Evolutionary conservation across 2,329 filamentous ascomycete species (phyloP).

Genomic region (Pseudopyricularia cyperi): DNA sequence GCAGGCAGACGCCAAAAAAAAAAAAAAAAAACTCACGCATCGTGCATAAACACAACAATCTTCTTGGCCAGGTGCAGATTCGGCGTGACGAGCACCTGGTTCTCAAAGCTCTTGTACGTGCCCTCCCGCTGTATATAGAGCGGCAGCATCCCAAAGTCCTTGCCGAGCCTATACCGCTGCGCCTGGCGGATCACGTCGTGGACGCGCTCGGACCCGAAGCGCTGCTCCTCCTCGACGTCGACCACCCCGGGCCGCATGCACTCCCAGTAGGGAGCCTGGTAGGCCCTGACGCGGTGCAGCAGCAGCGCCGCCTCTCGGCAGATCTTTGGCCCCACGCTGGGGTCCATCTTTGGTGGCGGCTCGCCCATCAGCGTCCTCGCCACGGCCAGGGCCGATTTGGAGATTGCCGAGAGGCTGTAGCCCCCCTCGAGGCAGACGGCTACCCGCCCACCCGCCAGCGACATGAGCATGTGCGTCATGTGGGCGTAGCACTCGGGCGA

Average conservation of each 20-base stretch:
- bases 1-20: too few relatives aligned
- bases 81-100: conserved; percentile 74
- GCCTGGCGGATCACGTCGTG: conserved; percentile 70
- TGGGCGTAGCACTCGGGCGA: conserved; percentile 86
- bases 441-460: conserved; percentile 75
- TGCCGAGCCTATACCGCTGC: conserved; percentile 58
- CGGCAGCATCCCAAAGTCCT: conserved; percentile 65
- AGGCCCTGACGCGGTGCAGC: conserved; percentile 44
- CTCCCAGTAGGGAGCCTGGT: conserved; percentile 67
- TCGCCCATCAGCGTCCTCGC: conserved; percentile 92
- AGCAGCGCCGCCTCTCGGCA: conserved; percentile 43
- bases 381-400: conserved; percentile 81
- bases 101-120: conserved; percentile 66
- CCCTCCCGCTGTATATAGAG: conserved; percentile 65
- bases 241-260: conserved; percentile 65
- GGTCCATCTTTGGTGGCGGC: conserved; percentile 52
- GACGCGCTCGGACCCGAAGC: conserved; percentile 47
- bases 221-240: conserved; percentile 35
- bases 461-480: conserved; percentile 99
- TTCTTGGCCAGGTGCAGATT: conserved; percentile 53
- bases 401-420: conserved; percentile 89
- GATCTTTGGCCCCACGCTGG: conserved; percentile 31
- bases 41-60: conserved; percentile 78
- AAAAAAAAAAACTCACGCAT: conserved; percentile 46
- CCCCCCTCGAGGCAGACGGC: conserved; percentile 91